phyloP scores from a whole-genome alignment of 108 stramenopile genomes.

The Phaeodactylum tricornutum region DNA sequence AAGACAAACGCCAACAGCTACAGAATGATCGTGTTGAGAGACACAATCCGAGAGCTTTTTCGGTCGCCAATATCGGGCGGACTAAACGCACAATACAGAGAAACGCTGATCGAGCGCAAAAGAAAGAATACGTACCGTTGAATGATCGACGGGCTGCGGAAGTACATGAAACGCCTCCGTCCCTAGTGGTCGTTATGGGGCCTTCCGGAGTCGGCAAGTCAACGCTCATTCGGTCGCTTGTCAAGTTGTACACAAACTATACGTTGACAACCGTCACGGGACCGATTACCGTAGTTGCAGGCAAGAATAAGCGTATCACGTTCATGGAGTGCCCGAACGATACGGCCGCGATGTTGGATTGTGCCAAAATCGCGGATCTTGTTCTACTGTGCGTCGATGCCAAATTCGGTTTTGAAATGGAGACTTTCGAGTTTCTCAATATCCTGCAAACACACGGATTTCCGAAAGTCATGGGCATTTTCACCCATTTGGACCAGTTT shows the following conservation, averaged over 20 bases:
- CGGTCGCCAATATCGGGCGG: constrained; percentile 86
- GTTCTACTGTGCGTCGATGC: constrained; percentile 96
- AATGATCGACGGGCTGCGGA: constrained; percentile 42
- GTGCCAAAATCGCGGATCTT: constrained; percentile 96
- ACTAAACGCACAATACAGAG: constrained; percentile 92
- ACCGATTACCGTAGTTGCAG: constrained; percentile 93
- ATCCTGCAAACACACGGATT: constrained; percentile 97
- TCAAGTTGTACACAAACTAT: constrained; percentile 93
- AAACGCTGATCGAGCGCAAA: constrained; percentile 89
- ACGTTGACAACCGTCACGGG: constrained; percentile 77
- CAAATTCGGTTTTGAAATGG: constrained; percentile 99
- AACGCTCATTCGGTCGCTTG: constrained; percentile 92
- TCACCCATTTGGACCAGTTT: constrained; percentile 96
- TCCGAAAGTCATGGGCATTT: constrained; percentile 97
- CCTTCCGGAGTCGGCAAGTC: constrained; percentile 91
- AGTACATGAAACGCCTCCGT: constrained; percentile 48
- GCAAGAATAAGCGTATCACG: constrained; percentile 87
- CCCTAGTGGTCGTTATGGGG: constrained; percentile 91
- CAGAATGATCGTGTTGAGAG: constrained; percentile 54
- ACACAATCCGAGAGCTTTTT: constrained; percentile 91
- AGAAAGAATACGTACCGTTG: constrained; percentile 92
- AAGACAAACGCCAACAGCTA: constrained; percentile 56
- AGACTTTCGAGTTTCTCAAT: constrained; percentile 98
- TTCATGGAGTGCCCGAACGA: constrained; percentile 94
- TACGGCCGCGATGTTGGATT: constrained; percentile 91